Conservation (phyloP, 768 basidiomycete genomes). For the Psilocybe cyanescens region DNA sequence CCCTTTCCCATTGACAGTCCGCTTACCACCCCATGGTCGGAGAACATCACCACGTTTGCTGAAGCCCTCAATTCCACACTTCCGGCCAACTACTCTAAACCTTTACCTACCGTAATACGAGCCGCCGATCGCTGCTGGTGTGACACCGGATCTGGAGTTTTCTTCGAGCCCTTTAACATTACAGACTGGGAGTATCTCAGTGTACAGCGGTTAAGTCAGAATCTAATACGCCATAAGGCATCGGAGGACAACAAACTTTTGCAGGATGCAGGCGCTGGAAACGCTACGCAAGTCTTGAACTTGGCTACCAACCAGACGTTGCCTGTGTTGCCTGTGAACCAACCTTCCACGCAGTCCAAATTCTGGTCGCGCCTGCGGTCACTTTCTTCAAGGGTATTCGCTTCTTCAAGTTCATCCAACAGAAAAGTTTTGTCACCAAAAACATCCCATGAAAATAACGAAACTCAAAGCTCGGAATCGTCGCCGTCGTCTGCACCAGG, state of each 20-base stretch:
- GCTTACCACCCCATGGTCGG: conserved; percentile 68
- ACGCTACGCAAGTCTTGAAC: not conserved
- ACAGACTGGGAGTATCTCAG: conserved; percentile 76
- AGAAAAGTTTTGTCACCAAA: not conserved
- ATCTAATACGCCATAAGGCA: conserved; percentile 40
- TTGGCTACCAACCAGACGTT: not conserved
- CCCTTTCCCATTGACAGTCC: conserved; percentile 69
- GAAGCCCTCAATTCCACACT: conserved; percentile 62
- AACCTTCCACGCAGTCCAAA: not conserved
- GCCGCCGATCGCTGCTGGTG: conserved; percentile 88
- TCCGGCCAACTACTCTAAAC: conserved; percentile 38
- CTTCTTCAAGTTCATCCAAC: not conserved
- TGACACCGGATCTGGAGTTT: conserved; percentile 62
- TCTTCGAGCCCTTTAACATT: conserved; percentile 81
- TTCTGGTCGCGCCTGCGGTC: conserved; percentile 12
- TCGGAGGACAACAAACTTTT: conserved; percentile 18
- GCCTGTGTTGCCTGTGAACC: not conserved
- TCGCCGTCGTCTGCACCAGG: conserved; percentile 9
- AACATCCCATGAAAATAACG: not conserved
- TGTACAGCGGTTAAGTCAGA: conserved; percentile 49
- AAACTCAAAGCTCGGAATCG: conserved; percentile 3
- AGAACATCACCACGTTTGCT: conserved; percentile 73
- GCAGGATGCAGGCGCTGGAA: not conserved
- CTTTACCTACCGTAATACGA: conserved; percentile 61
- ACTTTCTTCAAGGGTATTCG: not conserved